Evolutionary conservation across 2,329 filamentous ascomycete genomes (phyloP).

Genomic region (Didymella segeticola): DNA sequence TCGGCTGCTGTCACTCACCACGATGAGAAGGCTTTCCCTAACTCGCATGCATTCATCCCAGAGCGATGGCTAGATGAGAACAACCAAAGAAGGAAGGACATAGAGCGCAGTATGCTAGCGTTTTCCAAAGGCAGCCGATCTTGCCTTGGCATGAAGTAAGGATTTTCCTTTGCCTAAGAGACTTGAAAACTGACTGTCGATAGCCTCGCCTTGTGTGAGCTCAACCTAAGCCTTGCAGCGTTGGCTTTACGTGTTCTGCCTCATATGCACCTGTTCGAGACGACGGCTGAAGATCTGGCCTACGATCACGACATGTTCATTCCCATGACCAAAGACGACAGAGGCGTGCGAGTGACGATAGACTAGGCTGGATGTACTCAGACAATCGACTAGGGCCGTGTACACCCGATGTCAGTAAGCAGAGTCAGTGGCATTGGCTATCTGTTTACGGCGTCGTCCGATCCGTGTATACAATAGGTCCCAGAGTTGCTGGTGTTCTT

Average conservation of each 20-base stretch:
- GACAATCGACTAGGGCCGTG: not conserved
- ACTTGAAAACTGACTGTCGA: conserved; percentile 3
- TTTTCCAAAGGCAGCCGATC: conserved; percentile 42
- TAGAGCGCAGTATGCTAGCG: conserved; percentile 38
- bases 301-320: conserved; percentile 40
- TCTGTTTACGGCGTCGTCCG: too few species aligned
- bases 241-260: conserved; percentile 32
- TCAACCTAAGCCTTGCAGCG: conserved; percentile 30
- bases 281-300: conserved; percentile 27
- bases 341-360: conserved; percentile 31
- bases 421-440: too few species aligned
- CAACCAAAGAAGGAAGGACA: conserved; percentile 29
- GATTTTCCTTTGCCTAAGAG: not conserved
- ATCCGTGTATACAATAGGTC: too few species aligned
- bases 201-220: conserved; percentile 33
- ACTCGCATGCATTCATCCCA: conserved; percentile 34
- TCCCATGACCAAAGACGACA: conserved; percentile 33
- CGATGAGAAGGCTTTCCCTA: conserved; percentile 32
- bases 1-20: conserved; percentile 35
- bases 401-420: not conserved
- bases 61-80: conserved; percentile 41
- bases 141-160: conserved; percentile 46
- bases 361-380: conserved; percentile 6
- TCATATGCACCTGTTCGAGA: conserved; percentile 32
- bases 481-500: not conserved